These are phyloP conservation scores for Pterulicium gracile DNA, from an alignment of 1,284 basidiomycete species.

Conservation along the genomic window DNA sequence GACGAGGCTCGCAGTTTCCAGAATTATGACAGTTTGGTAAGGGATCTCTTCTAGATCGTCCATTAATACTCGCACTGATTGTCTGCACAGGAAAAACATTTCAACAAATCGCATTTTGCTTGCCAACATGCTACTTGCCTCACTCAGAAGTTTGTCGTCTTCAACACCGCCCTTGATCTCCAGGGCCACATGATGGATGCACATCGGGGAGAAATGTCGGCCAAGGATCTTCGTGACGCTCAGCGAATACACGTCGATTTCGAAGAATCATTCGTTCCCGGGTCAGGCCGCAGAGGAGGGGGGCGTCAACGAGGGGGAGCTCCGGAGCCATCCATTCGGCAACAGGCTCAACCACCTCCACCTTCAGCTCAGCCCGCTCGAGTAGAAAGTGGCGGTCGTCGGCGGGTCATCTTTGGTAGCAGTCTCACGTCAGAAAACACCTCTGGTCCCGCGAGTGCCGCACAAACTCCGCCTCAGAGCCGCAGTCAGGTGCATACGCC, in stretches of 20 bases:
- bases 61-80: not conserved
- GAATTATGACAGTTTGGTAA: slow-evolving; percentile 65
- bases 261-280: slow-evolving; percentile 40
- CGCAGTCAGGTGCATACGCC: slow-evolving; percentile 32
- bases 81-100: slow-evolving; percentile 53
- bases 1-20: slow-evolving; percentile 46
- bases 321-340: slow-evolving; percentile 8
- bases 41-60: slow-evolving; percentile 13
- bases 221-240: slow-evolving; percentile 70
- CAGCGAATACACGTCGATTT: slow-evolving; percentile 73
- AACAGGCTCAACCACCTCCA: not conserved
- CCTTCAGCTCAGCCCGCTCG: not conserved
- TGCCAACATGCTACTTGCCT: slow-evolving; percentile 72
- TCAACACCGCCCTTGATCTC: slow-evolving; percentile 79
- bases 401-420: not conserved
- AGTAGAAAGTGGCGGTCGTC: slow-evolving; percentile 10
- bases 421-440: not conserved
- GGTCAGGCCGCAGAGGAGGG: slow-evolving; percentile 20
- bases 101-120: slow-evolving; percentile 61
- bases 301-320: slow-evolving; percentile 37
- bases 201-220: slow-evolving; percentile 75
- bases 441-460: slow-evolving; percentile 26
- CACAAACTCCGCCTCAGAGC: slow-evolving; percentile 16
- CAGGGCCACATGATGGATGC: slow-evolving; percentile 87
- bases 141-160: slow-evolving; percentile 91